Conservation (phyloP, 305 asterid species). For the Petunia hybrid region DNA sequence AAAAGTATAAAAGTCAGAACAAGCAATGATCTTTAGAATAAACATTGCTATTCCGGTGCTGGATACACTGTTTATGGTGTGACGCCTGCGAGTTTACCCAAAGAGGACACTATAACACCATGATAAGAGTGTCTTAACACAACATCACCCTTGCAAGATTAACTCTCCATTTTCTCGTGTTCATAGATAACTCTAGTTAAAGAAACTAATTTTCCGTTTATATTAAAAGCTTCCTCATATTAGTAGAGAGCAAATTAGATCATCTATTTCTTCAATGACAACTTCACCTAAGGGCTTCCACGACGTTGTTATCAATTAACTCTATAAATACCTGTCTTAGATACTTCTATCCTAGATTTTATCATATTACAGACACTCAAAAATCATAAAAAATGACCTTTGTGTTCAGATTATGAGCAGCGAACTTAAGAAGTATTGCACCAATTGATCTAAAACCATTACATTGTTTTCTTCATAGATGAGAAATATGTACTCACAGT, state of each 20-base stretch:
- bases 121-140: too few relatives aligned
- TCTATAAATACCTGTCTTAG: background rate
- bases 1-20: background rate
- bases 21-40: constrained; percentile 5
- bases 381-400: background rate
- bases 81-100: too few relatives aligned
- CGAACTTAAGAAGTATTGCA: background rate
- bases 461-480: background rate
- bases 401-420: background rate
- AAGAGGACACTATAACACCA: too few relatives aligned
- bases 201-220: too few relatives aligned
- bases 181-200: background rate
- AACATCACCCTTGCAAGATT: background rate
- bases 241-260: background rate
- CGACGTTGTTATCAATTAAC: background rate
- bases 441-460: background rate
- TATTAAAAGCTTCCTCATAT: background rate
- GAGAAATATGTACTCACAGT: constrained; percentile 53
- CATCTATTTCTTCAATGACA: background rate
- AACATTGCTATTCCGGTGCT: background rate
- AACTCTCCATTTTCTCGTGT: background rate
- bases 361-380: background rate
- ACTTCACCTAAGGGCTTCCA: constrained; percentile 1
- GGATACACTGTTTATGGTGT: background rate
- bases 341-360: background rate